Conservation (phyloP, 2,329 filamentous ascomycete species). For the Trichoderma afroharzianum region DNA sequence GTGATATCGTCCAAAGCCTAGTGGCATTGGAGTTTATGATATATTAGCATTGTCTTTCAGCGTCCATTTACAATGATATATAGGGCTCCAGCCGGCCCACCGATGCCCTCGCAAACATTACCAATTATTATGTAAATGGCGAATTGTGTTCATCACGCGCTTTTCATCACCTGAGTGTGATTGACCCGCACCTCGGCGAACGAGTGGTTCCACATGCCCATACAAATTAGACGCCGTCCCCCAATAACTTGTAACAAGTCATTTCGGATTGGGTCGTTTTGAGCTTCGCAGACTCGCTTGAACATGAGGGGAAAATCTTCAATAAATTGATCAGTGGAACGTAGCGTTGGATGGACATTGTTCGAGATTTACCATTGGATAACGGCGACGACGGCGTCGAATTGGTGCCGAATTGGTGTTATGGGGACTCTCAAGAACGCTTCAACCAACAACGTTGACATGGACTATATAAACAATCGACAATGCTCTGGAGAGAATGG, state of each 20-base stretch:
- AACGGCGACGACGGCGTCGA: too few species aligned
- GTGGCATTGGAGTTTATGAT: not conserved
- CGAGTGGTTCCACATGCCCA: not conserved
- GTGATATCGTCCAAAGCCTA: not conserved
- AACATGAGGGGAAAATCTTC: not conserved
- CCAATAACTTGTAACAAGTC: not conserved
- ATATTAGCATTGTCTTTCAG: not conserved
- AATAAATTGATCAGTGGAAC: not conserved
- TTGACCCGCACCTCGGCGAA: not conserved
- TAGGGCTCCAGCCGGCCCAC: not conserved
- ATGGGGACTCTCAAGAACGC: not conserved
- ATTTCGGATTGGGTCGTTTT: not conserved
- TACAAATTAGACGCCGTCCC: not conserved
- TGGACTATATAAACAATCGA: not conserved
- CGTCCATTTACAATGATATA: not conserved
- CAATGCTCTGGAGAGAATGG: not conserved
- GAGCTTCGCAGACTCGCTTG: not conserved
- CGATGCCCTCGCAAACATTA: not conserved
- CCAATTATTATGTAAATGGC: not conserved
- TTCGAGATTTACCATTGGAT: not conserved
- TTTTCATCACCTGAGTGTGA: not conserved
- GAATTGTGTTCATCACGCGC: not conserved
- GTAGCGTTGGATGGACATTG: not conserved
- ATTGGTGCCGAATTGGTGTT: not conserved
- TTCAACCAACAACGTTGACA: not conserved